phyloP scores from a whole-genome alignment of 2,329 filamentous ascomycete species.

The Diaporthe ilicicola region DNA sequence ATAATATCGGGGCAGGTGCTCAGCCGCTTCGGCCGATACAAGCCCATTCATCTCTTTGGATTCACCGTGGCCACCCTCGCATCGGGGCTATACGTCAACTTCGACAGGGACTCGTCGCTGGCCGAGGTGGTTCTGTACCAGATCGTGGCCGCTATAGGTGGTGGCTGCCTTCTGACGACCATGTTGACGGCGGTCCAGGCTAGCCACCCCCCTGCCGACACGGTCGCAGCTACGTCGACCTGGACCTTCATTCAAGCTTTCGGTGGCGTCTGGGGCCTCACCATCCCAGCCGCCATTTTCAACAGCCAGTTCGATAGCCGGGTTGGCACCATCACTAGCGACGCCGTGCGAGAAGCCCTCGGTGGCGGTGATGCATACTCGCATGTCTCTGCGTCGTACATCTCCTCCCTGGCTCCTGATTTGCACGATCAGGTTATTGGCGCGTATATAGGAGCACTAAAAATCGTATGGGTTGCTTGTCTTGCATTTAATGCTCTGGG shows the following conservation, averaged over 20 bases:
- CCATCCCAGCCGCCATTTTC: constrained; percentile 3
- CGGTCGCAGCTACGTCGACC: neutral
- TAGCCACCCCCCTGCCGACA: neutral
- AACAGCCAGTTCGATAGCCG: neutral
- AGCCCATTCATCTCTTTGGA: constrained; percentile 37
- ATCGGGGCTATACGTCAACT: constrained; percentile 9
- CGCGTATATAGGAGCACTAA: neutral
- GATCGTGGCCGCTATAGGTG: neutral
- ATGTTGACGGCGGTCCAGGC: neutral
- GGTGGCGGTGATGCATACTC: neutral
- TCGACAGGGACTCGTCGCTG: neutral
- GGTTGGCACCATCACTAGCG: neutral
- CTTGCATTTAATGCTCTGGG: neutral
- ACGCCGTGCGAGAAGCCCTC: constrained; percentile 21
- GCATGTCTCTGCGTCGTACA: neutral
- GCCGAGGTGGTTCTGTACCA: constrained; percentile 1
- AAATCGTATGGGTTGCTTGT: constrained; percentile 1
- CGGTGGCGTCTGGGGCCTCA: neutral
- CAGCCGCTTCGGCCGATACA: constrained; percentile 33
- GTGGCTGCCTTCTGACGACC: neutral
- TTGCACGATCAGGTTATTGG: neutral
- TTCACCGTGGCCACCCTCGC: neutral
- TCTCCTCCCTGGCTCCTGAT: neutral
- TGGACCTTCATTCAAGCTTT: constrained; percentile 6
- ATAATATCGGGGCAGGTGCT: constrained; percentile 36